Evolutionary conservation across 768 basidiomycete species (phyloP).

Genomic region (Erythrobasidium yunnanense): DNA sequence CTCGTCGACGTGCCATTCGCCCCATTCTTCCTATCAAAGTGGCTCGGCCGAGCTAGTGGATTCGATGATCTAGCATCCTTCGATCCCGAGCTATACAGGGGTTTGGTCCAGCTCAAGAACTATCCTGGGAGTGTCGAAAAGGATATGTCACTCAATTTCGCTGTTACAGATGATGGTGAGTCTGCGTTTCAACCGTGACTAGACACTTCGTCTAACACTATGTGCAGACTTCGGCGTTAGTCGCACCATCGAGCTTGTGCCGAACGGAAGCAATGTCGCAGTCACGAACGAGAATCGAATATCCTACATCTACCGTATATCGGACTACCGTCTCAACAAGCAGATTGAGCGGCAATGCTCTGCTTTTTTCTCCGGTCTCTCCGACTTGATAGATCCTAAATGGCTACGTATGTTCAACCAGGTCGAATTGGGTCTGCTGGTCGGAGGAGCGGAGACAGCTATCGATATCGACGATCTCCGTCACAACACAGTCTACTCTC

Average conservation of each 20-base stretch:
- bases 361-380: conserved; percentile 74
- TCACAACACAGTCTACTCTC: conserved; percentile 68
- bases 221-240: conserved; percentile 67
- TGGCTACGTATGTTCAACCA: conserved; percentile 98
- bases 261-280: conserved; percentile 65
- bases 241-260: conserved; percentile 64
- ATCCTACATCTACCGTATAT: conserved; percentile 77
- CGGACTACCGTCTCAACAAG: conserved; percentile 73
- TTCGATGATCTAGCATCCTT: conserved; percentile 31
- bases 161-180: conserved; percentile 71
- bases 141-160: conserved; percentile 80
- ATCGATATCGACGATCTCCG: conserved; percentile 59
- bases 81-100: conserved; percentile 57
- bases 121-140: conserved; percentile 67
- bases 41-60: conserved; percentile 83
- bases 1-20: conserved; percentile 91
- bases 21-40: conserved; percentile 89
- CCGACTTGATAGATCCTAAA: conserved; percentile 79
- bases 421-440: conserved; percentile 68
- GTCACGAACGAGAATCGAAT: conserved; percentile 83
- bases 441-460: conserved; percentile 46
- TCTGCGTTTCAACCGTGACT: not conserved
- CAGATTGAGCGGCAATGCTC: conserved; percentile 57
- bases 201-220: conserved; percentile 8
- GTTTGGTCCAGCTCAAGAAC: conserved; percentile 83